A percentile compares a stretch with the other conserved stretches of the same genome.
Evolutionary conservation across 345 rosid species (phyloP).

Genomic region (Dipteronia sinensis): DNA sequence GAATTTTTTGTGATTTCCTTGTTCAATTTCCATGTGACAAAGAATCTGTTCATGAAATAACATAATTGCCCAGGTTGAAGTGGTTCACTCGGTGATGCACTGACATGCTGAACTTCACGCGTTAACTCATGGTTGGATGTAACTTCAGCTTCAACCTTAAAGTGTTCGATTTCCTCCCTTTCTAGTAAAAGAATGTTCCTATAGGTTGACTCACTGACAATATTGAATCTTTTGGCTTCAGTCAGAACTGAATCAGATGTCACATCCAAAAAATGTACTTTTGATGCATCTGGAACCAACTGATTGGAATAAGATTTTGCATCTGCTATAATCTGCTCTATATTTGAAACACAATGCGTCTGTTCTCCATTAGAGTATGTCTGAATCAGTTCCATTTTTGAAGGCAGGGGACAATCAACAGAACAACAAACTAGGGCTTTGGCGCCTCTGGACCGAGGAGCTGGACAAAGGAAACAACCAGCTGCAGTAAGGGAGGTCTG

Average conservation of each 20-base stretch:
- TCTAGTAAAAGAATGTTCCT: conserved; percentile 46
- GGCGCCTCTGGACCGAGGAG: conserved; percentile 83
- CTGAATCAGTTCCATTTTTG: conserved; percentile 44
- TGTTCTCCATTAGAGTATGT: conserved; percentile 29
- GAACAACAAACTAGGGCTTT: conserved; percentile 79
- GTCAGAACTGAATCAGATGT: conserved; percentile 54
- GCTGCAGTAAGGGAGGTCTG: conserved; percentile 91
- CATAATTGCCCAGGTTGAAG: conserved; percentile 52
- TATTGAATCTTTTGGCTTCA: conserved; percentile 66
- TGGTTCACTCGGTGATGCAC: conserved; percentile 28
- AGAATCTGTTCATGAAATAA: conserved; percentile 77
- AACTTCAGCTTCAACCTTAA: conserved; percentile 47
- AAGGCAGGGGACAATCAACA: conserved; percentile 58
- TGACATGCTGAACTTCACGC: conserved; percentile 20
- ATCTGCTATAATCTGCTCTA: conserved; percentile 44
- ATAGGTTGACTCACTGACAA: conserved; percentile 68
- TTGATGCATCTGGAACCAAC: conserved; percentile 37
- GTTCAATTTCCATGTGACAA: conserved; percentile 59
- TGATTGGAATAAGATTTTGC: conserved; percentile 43
- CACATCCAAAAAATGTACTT: conserved; percentile 48
- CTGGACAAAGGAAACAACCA: conserved; percentile 93
- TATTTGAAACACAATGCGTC: conserved; percentile 18
- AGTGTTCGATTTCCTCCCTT: conserved; percentile 62
- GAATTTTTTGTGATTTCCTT: conserved; percentile 18
- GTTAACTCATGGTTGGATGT: conserved; percentile 29